Evolutionary conservation across 306 rosid species (phyloP), one percentile per base, ranked within the genome.

Genomic region (Acmispon strigosus): DNA sequence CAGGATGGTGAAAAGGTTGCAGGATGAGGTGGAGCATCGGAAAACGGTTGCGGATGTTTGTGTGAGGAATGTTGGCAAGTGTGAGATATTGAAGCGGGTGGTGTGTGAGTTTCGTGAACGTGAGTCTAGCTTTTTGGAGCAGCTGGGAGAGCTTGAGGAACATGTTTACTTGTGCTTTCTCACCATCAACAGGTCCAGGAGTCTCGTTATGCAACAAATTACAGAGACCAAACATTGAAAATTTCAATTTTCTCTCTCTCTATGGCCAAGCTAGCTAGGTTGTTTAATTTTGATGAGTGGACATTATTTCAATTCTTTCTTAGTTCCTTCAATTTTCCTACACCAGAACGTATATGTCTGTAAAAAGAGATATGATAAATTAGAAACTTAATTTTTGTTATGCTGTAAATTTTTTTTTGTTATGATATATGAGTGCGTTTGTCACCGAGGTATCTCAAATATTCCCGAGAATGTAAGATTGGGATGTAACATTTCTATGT

Each of bases 141-240:
- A 87, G 61, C 66, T 94, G 59, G 83, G 85, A 67, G 99, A 94
- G 85, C 96, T 94, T 60, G 92, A 94, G 73, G 87, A 75, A 41
- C 92, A 91, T 62, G 72, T 94, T 37, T 89, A 91, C 83, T 75
- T 94, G 73, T 91, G 92, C 70, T 86, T 86, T 75, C 92, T 89
- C 53, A 94, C 88, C 0, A 81, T 87, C 22, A 94, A 94, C 59
- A 79, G 87, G 64, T 89, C 96, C 3, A 88, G 99, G 76, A 85
- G 86, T 22, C 85, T 82, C 12, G 84, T 94, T 12, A 8, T 91
- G 65, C 74, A 86, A 66, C 70, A 86, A 79, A 82, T 90, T 59
- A 68, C 68, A 56, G 73, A 62, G 3, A 70, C 29, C 10, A 47
- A 57, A 5, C n/a, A 18, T 18, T 15, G n/a, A n/a, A n/a, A n/a